Base-by-base conservation (phyloP, 179 eudicot genomes). In the Vitellaria paradoxa region DNA sequence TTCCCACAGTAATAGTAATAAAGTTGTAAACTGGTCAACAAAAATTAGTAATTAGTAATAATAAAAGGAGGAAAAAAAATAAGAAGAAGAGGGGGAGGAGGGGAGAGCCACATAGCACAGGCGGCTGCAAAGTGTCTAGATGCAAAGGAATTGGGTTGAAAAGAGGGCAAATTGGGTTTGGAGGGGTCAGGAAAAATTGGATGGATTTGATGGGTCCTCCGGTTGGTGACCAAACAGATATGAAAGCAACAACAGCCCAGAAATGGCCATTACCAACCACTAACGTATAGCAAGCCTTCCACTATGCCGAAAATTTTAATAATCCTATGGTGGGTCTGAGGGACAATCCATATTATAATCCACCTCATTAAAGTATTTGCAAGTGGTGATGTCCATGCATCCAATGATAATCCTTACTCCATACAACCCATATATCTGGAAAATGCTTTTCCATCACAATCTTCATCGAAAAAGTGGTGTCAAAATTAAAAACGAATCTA, bases 211-310 rank as follows among this genome's bases (percentile, higher is more conserved):
- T 15, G 69, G 77, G 77, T 23, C 45, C 77, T 15, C 61, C n/a
- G 76, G 77, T 74, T 20, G 69, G 77, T 74, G 77, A 47, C 77
- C 77, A 74, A 62, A 3, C 57, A 47, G 77, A 63, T 74, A 62
- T 26, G 57, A 30, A 72, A 30, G 47, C 1, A 50, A 55, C 62
- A 53, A 71, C 17, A 23, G 18, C 18, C 49, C 10, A 30, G 37
- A 30, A 30, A 30, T 65, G 7, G n/a, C 6, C 69, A 26, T 65
- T 47, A 24, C 18, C 47, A 15, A 52, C 20, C 71, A 6, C 7
- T 3, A n/a, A 9, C 9, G 21, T 42, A n/a, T 13, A 65, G 47
- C 66, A 69, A 69, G 77, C 77, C 77, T 74, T 61, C 77, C 60
- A 63, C 77, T 74, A 40, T 74, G 21, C n/a, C 26, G 14, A 24